Conservation (phyloP, 2,329 filamentous ascomycete species). For the Mycosphaerella sp. region DNA sequence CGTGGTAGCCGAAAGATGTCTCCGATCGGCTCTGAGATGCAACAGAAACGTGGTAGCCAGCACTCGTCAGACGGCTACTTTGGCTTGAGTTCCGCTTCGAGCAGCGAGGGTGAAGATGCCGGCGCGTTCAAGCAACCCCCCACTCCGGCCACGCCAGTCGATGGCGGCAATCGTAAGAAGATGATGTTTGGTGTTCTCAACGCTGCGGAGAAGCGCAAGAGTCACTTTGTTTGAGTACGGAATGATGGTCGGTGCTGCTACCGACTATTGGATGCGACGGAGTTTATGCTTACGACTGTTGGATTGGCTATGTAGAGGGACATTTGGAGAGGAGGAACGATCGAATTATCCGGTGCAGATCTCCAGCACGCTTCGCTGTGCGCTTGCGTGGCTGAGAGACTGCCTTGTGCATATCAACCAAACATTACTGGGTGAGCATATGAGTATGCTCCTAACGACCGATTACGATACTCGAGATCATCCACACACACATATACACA, state of each 20-base stretch:
- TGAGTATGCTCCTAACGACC: conserved; percentile 8
- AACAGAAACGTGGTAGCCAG: conserved; percentile 34
- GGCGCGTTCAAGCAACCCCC: conserved; percentile 33
- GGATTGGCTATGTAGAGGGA: conserved; percentile 1
- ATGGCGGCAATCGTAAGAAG: conserved; percentile 65
- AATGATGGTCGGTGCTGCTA: neutral
- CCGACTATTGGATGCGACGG: neutral
- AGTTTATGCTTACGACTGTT: conserved; percentile 2
- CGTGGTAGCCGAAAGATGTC: conserved; percentile 33
- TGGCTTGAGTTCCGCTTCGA: conserved; percentile 60
- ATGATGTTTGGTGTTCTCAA: conserved; percentile 81
- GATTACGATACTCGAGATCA: conserved; percentile 7
- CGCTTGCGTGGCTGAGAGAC: neutral
- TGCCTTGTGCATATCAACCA: conserved; percentile 11
- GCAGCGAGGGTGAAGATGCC: conserved; percentile 52
- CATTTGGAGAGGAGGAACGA: neutral
- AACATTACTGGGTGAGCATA: conserved; percentile 2
- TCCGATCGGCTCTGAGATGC: conserved; percentile 35
- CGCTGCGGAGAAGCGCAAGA: conserved; percentile 84
- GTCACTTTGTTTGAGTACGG: conserved; percentile 48
- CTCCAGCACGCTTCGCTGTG: conserved; percentile 2
- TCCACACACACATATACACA: neutral
- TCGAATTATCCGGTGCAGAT: conserved; percentile 1
- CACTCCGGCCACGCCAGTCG: conserved; percentile 61
- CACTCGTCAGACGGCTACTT: conserved; percentile 32